Evolutionary conservation across 192 early-diverging fungal species (phyloP).

Genomic region (Anaeromyces robustus): DNA sequence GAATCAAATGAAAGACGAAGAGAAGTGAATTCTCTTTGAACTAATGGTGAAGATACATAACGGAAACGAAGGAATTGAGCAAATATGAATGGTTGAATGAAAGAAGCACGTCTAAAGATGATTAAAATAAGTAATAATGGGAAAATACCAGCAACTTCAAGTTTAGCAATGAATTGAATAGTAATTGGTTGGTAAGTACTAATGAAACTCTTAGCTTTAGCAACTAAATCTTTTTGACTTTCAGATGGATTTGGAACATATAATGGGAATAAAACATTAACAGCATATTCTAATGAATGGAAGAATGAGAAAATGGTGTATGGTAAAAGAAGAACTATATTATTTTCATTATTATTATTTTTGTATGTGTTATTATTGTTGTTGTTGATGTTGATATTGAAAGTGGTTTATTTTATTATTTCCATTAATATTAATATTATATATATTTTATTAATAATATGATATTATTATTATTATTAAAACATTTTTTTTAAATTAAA

Average conservation of each 20-base stretch:
- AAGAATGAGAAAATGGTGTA: conserved; percentile 59
- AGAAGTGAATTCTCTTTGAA: background rate
- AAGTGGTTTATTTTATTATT: no score
- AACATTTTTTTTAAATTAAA: no score
- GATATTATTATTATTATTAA: no score
- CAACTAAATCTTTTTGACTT: conserved; percentile 18
- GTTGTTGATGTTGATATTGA: no score
- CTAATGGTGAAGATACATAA: conserved; percentile 38
- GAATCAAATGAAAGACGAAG: background rate
- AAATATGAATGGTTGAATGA: conserved; percentile 43
- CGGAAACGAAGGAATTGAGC: conserved; percentile 58
- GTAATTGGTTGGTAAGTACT: conserved; percentile 37
- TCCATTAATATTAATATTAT: no score
- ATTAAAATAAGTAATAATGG: conserved; percentile 34
- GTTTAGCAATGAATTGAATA: conserved; percentile 42
- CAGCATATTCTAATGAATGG: conserved; percentile 52
- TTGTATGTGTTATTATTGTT: no score
- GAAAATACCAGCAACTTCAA: conserved; percentile 55
- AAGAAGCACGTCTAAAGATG: conserved; percentile 22
- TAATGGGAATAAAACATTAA: conserved; percentile 48
- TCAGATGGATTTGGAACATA: conserved; percentile 25
- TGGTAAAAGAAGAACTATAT: conserved; percentile 28
- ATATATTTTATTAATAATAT: no score
- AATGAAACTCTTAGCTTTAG: conserved; percentile 25
- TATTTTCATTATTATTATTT: background rate